phyloP scores from a whole-genome alignment of 177 flowering plant species.

The Vitis hybrid region DNA sequence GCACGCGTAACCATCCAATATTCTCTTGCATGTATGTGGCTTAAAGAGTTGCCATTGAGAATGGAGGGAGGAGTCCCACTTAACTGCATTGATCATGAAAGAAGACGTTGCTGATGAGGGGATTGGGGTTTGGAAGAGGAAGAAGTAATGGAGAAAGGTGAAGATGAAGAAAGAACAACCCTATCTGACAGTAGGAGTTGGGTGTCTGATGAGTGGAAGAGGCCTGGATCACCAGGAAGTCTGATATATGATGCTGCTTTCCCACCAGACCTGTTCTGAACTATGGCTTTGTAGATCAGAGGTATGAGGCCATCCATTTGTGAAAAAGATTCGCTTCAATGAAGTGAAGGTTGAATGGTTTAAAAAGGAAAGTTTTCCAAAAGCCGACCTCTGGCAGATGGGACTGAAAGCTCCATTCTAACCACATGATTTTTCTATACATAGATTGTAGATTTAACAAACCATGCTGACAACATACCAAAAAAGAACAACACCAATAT shows the following conservation, averaged over 20 bases:
- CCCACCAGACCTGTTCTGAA: neutral
- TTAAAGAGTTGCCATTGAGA: neutral
- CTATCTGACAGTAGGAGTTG: neutral
- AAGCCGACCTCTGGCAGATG: neutral
- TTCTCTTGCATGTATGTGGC: too few relatives aligned
- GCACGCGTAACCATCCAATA: too few relatives aligned
- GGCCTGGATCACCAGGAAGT: neutral
- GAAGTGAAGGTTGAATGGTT: neutral
- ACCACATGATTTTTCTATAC: neutral
- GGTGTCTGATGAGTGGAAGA: neutral
- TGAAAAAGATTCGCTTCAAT: neutral
- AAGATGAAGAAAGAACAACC: neutral
- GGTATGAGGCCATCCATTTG: neutral
- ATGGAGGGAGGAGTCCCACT: neutral
- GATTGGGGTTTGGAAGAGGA: neutral
- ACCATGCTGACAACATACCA: neutral
- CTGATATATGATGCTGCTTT: neutral
- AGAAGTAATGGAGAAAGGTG: neutral
- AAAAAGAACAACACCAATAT: neutral
- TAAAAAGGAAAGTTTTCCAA: neutral
- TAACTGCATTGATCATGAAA: neutral
- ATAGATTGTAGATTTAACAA: neutral
- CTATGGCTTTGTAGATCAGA: neutral
- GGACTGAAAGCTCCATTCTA: neutral
- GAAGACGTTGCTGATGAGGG: neutral